Conservation (phyloP, 2,329 filamentous ascomycete species). For the Dactylonectria estremocensis region DNA sequence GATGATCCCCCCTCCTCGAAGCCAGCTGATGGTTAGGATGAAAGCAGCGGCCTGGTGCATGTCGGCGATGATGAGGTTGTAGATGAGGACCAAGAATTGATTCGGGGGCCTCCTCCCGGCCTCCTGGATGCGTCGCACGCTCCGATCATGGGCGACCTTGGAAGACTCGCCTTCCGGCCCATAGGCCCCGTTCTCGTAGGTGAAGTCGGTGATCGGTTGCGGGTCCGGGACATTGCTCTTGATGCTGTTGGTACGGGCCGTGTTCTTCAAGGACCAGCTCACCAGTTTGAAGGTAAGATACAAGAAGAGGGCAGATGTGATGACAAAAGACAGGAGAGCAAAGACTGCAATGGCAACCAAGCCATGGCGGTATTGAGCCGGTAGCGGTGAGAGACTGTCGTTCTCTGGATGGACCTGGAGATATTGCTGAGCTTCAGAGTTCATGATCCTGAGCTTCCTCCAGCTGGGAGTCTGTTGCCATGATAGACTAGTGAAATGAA, state of each 20-base stretch:
- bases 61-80: slow-evolving; percentile 78
- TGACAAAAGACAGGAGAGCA: slow-evolving; percentile 49
- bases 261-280: slow-evolving; percentile 42
- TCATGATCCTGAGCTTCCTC: slow-evolving; percentile 27
- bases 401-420: slow-evolving; percentile 32
- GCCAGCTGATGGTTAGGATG: slow-evolving; percentile 73
- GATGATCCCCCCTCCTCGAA: slow-evolving; percentile 66
- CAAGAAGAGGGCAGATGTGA: slow-evolving; percentile 46
- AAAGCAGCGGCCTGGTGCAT: slow-evolving; percentile 76
- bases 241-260: slow-evolving; percentile 26
- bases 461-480: slow-evolving; percentile 9
- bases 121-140: slow-evolving; percentile 22
- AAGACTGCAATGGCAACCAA: slow-evolving; percentile 49
- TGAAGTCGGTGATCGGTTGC: slow-evolving; percentile 49
- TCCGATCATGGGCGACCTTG: slow-evolving; percentile 25
- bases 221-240: slow-evolving; percentile 34
- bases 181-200: slow-evolving; percentile 39
- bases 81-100: slow-evolving; percentile 79
- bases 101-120: slow-evolving; percentile 59
- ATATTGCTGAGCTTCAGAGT: slow-evolving; percentile 27
- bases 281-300: slow-evolving; percentile 50
- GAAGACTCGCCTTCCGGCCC: slow-evolving; percentile 27
- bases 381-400: slow-evolving; percentile 42
- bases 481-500: not conserved
- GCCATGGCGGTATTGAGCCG: slow-evolving; percentile 40